Conservation (phyloP, 148 eudicot genomes). For the Spergularia marina region DNA sequence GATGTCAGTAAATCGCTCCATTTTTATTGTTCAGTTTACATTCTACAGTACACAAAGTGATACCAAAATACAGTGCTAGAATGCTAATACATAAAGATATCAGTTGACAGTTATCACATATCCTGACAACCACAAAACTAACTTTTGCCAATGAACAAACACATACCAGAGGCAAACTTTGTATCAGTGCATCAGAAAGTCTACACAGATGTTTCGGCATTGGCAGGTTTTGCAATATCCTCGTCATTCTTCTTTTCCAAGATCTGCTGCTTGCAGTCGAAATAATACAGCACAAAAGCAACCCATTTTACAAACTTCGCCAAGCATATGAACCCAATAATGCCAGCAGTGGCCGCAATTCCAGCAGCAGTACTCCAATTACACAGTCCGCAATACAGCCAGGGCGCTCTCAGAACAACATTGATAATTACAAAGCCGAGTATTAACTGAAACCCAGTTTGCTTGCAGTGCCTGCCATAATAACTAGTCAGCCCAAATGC, state of each 20-base stretch:
- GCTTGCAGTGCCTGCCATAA: constrained; percentile 15
- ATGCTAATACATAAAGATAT: too few species aligned
- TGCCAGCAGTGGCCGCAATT: neutral
- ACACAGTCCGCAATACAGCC: neutral
- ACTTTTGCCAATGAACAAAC: too few species aligned
- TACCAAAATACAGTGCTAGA: too few species aligned
- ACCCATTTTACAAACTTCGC: constrained; percentile 30
- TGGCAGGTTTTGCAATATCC: neutral
- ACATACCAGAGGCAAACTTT: too few species aligned
- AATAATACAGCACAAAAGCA: constrained; percentile 25
- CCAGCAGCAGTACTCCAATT: constrained; percentile 1
- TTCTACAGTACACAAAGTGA: too few species aligned
- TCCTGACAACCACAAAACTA: too few species aligned
- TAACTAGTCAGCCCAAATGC: constrained; percentile 24
- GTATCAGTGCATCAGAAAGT: neutral
- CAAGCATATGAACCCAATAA: constrained; percentile 10
- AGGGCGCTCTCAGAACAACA: constrained; percentile 5
- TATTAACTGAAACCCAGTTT: constrained; percentile 20
- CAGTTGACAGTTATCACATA: too few species aligned
- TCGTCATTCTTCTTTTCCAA: constrained; percentile 18
- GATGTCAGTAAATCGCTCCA: too few species aligned
- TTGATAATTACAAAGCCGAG: constrained; percentile 1
- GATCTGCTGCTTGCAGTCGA: constrained; percentile 17
- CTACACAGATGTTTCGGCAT: neutral
- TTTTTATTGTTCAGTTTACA: too few species aligned